Percentiles rank a stretch among this genome's conserved stretches.
Conservation (phyloP, 176 grass and related monocot species). For the Avena sativa region DNA sequence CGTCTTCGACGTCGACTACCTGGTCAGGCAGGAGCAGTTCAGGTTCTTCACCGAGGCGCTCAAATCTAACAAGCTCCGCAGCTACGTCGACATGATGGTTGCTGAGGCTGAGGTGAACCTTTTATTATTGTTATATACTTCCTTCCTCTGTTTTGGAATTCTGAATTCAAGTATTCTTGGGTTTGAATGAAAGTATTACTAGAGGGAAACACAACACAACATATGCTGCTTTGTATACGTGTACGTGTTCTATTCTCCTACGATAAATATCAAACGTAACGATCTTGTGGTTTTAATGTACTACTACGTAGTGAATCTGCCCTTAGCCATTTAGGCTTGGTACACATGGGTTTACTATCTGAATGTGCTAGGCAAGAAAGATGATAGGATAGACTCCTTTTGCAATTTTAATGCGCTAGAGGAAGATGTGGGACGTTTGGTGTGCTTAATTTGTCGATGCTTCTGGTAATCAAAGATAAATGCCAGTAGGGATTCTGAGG, state of each 20-base stretch:
- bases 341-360: not conserved
- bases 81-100: conserved; percentile 92
- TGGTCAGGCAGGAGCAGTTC: conserved; percentile 88
- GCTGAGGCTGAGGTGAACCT: conserved; percentile 70
- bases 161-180: conserved; percentile 13
- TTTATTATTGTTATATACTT: not conserved
- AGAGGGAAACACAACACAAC: not conserved
- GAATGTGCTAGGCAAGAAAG: not conserved
- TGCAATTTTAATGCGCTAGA: not conserved
- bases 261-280: no score
- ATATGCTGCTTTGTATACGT: not conserved
- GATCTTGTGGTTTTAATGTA: no score
- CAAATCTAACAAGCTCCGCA: conserved; percentile 67
- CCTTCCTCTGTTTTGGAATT: not conserved
- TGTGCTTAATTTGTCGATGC: not conserved
- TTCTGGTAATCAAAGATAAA: not conserved
- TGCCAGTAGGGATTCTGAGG: not conserved
- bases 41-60: conserved; percentile 90
- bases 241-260: no score
- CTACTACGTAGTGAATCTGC: no score
- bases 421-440: not conserved
- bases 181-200: not conserved
- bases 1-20: conserved; percentile 84
- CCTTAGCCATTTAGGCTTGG: no score
- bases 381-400: not conserved